phyloP scores from a whole-genome alignment of 768 basidiomycete genomes.

The Mycena olivaceomarginata region DNA sequence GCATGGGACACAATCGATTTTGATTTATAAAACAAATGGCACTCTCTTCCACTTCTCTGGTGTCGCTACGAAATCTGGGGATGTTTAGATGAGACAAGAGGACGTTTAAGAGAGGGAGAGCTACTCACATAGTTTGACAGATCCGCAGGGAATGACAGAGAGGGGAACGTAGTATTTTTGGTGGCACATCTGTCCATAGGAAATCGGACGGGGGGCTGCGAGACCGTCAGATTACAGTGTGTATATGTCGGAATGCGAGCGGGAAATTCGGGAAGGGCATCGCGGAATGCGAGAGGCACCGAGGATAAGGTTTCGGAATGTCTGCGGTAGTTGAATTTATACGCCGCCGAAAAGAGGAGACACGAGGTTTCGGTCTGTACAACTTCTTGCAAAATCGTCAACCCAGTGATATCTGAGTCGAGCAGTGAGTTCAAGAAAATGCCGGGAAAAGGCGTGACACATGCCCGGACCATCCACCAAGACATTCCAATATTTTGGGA shows the following conservation, averaged over 20 bases:
- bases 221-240: not conserved
- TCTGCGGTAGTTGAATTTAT: constrained; percentile 69
- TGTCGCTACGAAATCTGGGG: not conserved
- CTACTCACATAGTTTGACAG: not conserved
- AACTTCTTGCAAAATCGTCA: constrained; percentile 81
- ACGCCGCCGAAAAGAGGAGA: constrained; percentile 74
- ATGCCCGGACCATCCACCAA: constrained; percentile 74
- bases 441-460: constrained; percentile 30
- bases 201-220: not conserved
- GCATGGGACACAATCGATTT: too few species aligned
- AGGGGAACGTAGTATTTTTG: not conserved
- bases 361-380: constrained; percentile 57
- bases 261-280: not conserved
- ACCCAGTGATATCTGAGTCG: constrained; percentile 76
- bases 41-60: too few species aligned
- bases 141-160: not conserved
- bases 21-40: too few species aligned
- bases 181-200: not conserved
- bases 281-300: not conserved
- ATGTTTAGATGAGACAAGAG: not conserved
- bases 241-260: not conserved
- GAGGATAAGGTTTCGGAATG: not conserved
- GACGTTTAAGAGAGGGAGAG: not conserved
- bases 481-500: constrained; percentile 79
- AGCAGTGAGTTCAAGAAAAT: constrained; percentile 14